A percentile compares a stretch with the other conserved stretches of the same genome.
These are phyloP conservation scores for Umbelopsis sp. DNA, from an alignment of 192 early-diverging fungal genomes.

Conservation along the genomic window DNA sequence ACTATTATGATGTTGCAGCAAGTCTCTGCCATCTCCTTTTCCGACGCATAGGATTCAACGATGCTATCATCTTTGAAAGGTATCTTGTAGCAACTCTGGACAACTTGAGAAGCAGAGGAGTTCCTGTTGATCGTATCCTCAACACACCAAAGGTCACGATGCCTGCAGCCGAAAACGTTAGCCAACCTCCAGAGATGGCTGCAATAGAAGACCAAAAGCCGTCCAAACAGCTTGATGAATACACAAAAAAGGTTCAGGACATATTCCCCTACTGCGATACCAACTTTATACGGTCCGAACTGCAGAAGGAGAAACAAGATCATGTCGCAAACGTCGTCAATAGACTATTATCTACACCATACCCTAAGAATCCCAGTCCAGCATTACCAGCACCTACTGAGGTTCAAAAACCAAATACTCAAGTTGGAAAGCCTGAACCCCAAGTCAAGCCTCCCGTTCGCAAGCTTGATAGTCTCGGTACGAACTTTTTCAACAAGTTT, in stretches of 20 bases:
- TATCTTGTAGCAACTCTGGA: conserved; percentile 70
- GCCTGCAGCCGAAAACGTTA: neutral
- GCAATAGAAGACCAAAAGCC: conserved; percentile 17
- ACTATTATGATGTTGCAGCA: conserved; percentile 82
- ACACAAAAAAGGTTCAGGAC: conserved; percentile 41
- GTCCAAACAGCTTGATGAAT: conserved; percentile 29
- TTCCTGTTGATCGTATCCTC: conserved; percentile 59
- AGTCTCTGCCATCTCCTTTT: conserved; percentile 71
- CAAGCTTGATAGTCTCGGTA: neutral
- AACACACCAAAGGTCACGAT: conserved; percentile 36
- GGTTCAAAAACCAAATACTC: neutral
- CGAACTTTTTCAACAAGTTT: conserved; percentile 1
- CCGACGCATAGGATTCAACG: conserved; percentile 69
- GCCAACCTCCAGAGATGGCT: conserved; percentile 17
- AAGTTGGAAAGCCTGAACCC: neutral
- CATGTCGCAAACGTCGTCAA: conserved; percentile 61
- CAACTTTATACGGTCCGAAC: conserved; percentile 49
- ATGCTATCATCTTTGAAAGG: conserved; percentile 75
- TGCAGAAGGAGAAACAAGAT: conserved; percentile 52
- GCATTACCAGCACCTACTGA: neutral
- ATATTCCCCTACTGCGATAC: conserved; percentile 73
- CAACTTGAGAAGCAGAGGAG: conserved; percentile 68
- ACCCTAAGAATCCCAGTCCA: conserved; percentile 19
- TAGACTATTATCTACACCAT: conserved; percentile 56
- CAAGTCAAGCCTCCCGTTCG: neutral